These are phyloP conservation scores for Annulohypoxylon moriforme DNA, from an alignment of 495 filamentous ascomycete genomes.

Conservation along the genomic window DNA sequence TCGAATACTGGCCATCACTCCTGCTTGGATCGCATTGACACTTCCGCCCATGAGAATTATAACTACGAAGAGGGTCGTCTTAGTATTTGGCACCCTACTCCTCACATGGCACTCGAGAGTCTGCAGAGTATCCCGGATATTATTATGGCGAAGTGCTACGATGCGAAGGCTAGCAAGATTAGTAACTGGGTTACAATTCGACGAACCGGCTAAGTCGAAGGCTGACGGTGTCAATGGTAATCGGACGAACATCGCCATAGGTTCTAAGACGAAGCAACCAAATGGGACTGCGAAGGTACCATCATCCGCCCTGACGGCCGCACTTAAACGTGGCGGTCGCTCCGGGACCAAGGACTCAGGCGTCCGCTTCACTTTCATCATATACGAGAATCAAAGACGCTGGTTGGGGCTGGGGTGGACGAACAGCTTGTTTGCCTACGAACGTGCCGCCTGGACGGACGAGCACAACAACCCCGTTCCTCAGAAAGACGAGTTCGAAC, in stretches of 20 bases:
- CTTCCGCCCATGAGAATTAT: slow-evolving; percentile 86
- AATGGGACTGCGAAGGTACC: slow-evolving; percentile 39
- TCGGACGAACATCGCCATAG: slow-evolving; percentile 9
- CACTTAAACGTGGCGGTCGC: slow-evolving; percentile 41
- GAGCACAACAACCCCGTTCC: slow-evolving; percentile 88
- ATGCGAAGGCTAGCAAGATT: slow-evolving; percentile 73
- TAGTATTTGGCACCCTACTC: slow-evolving; percentile 81
- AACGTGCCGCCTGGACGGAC: slow-evolving; percentile 92
- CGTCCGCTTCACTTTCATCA: slow-evolving; percentile 93
- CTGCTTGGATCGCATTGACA: slow-evolving; percentile 85
- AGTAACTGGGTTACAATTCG: slow-evolving; percentile 83
- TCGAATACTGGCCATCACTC: slow-evolving; percentile 86
- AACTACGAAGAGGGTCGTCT: slow-evolving; percentile 83
- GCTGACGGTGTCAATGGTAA: slow-evolving; percentile 32
- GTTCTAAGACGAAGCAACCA: slow-evolving; percentile 34
- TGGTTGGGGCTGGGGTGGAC: slow-evolving; percentile 98
- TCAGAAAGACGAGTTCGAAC: slow-evolving; percentile 80
- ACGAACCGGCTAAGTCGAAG: slow-evolving; percentile 49
- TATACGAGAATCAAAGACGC: slow-evolving; percentile 95
- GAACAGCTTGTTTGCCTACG: slow-evolving; percentile 85
- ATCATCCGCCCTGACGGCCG: slow-evolving; percentile 45
- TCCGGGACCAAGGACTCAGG: slow-evolving; percentile 68
- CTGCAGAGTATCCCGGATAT: slow-evolving; percentile 82
- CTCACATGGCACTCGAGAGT: slow-evolving; percentile 93
- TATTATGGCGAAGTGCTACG: slow-evolving; percentile 87